A percentile compares a stretch with the other conserved stretches of the same genome.
phyloP scores from a whole-genome alignment of 2,329 filamentous ascomycete species.

The Ascochyta rabiei region DNA sequence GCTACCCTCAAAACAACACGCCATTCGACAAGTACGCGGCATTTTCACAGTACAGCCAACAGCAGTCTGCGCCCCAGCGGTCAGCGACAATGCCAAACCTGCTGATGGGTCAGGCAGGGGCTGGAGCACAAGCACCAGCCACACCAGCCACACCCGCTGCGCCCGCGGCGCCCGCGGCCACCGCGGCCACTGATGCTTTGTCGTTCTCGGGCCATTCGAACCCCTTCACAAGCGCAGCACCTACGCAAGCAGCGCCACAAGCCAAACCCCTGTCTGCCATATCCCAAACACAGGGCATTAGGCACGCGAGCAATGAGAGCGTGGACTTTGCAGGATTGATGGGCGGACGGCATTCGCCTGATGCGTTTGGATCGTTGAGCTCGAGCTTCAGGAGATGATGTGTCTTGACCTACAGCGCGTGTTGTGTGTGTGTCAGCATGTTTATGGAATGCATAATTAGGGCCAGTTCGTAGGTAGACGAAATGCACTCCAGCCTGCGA shows the following conservation, averaged over 20 bases:
- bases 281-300: constrained; percentile 27
- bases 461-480: no score
- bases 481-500: not conserved
- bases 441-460: not conserved
- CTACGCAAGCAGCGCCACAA: constrained; percentile 47
- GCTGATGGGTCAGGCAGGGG: constrained; percentile 14
- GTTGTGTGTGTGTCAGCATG: not conserved
- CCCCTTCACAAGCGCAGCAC: constrained; percentile 53
- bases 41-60: constrained; percentile 12
- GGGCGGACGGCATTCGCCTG: constrained; percentile 74
- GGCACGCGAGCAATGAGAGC: constrained; percentile 72
- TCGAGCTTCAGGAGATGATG: constrained; percentile 54
- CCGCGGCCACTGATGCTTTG: constrained; percentile 28
- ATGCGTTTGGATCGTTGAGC: constrained; percentile 79
- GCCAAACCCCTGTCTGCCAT: constrained; percentile 63
- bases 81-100: constrained; percentile 20
- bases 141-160: no score
- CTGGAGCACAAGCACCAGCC: constrained; percentile 28
- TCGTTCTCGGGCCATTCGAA: constrained; percentile 33
- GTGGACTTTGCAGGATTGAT: constrained; percentile 67
- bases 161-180: constrained; percentile 35
- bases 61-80: constrained; percentile 15
- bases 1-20: constrained; percentile 20
- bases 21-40: constrained; percentile 15
- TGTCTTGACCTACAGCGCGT: not conserved